A percentile compares a stretch with the other conserved stretches of the same genome.
These are phyloP conservation scores for Pisolithus orientalis DNA, from an alignment of 768 basidiomycete species.

Conservation along the genomic window DNA sequence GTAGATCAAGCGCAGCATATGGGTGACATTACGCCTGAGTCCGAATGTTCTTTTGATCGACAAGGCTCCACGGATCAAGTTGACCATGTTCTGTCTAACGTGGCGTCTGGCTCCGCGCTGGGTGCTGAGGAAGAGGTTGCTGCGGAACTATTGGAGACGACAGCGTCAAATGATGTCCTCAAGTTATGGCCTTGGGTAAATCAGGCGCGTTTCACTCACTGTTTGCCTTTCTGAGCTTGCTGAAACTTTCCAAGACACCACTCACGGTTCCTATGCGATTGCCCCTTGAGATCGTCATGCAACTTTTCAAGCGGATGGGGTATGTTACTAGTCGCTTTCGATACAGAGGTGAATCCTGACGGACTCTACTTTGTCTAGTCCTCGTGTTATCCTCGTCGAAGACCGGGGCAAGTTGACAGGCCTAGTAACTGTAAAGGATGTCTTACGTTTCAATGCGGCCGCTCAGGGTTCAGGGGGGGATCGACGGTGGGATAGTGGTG, in stretches of 20 bases:
- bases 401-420: constrained; percentile 78
- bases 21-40: constrained; percentile 55
- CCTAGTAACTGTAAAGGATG: constrained; percentile 93
- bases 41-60: constrained; percentile 63
- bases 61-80: constrained; percentile 42
- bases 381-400: constrained; percentile 93
- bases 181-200: constrained; percentile 92
- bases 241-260: constrained; percentile 58
- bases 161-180: constrained; percentile 49
- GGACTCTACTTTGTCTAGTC: constrained; percentile 40
- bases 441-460: constrained; percentile 75
- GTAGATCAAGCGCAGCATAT: constrained; percentile 69
- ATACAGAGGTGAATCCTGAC: background rate
- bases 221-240: background rate
- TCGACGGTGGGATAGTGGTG: constrained; percentile 57
- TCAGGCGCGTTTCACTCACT: constrained; percentile 47
- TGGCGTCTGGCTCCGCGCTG: constrained; percentile 42
- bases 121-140: constrained; percentile 66
- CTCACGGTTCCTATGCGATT: constrained; percentile 89
- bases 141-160: constrained; percentile 56
- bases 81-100: constrained; percentile 38
- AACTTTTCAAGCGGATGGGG: constrained; percentile 98
- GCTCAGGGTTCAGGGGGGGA: constrained; percentile 43
- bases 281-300: constrained; percentile 94
- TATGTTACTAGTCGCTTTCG: constrained; percentile 34